These are phyloP conservation scores for Yarrowia sp. DNA, from an alignment of 805 yeast genomes.

Conservation along the genomic window DNA sequence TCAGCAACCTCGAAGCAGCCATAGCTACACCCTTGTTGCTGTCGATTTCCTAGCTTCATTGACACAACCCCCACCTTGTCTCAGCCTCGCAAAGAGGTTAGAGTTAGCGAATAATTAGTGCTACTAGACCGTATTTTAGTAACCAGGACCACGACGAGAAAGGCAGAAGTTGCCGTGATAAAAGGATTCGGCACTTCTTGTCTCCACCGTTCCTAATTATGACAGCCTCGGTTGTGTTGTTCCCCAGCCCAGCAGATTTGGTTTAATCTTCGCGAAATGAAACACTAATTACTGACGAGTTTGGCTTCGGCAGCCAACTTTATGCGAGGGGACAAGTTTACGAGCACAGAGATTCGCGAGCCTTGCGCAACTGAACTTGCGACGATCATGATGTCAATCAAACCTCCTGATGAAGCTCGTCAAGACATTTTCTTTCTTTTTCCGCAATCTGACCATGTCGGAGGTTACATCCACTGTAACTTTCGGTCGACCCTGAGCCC, in stretches of 20 bases:
- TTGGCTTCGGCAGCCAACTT: constrained; percentile 13
- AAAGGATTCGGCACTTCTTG: too few species aligned
- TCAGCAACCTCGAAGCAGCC: background rate
- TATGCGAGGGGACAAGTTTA: background rate
- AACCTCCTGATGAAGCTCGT: constrained; percentile 4
- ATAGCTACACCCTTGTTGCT: background rate
- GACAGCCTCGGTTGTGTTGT: background rate
- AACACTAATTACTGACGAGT: background rate
- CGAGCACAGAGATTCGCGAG: constrained; percentile 7
- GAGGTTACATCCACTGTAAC: background rate
- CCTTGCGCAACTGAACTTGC: background rate
- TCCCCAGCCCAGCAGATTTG: background rate
- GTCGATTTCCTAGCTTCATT: background rate
- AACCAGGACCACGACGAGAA: too few species aligned
- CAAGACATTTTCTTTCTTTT: background rate
- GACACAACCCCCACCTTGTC: background rate
- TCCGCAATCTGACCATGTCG: background rate
- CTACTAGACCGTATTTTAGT: background rate
- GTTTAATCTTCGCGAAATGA: constrained; percentile 18
- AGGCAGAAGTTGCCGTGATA: too few species aligned
- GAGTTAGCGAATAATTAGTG: background rate
- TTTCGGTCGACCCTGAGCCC: background rate
- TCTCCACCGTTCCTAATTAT: background rate
- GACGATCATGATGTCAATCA: background rate
- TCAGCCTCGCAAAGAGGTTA: constrained; percentile 2